Conservation (phyloP, 495 filamentous ascomycete species). For the Aspergillus haitiensis region DNA sequence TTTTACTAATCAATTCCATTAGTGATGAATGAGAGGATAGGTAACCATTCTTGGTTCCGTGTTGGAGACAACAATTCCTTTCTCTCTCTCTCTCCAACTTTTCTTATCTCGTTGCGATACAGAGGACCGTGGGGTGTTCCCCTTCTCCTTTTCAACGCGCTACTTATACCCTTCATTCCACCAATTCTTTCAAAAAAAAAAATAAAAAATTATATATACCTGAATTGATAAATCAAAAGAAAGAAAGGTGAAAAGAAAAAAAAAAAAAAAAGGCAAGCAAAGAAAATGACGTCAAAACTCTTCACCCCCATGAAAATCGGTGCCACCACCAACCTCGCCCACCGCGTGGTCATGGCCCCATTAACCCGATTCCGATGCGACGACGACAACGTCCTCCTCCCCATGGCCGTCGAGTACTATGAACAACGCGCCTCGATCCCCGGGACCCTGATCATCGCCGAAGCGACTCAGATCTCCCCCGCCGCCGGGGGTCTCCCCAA, state of each 20-base stretch:
- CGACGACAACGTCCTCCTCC: constrained; percentile 32
- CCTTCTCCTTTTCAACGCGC: background rate
- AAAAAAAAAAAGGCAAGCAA: constrained; percentile 2
- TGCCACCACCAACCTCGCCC: constrained; percentile 34
- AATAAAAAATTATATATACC: background rate
- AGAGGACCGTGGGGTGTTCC: background rate
- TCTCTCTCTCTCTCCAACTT: background rate
- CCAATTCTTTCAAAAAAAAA: background rate
- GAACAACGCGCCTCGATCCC: constrained; percentile 49
- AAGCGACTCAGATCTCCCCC: constrained; percentile 64
- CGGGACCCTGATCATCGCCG: constrained; percentile 54
- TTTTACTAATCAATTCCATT: no score
- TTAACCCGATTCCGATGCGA: constrained; percentile 49
- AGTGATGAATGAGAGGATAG: background rate
- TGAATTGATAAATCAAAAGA: background rate
- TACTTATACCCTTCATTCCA: background rate
- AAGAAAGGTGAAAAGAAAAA: background rate
- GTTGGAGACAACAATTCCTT: background rate
- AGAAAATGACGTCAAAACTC: constrained; percentile 24
- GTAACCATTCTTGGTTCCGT: background rate
- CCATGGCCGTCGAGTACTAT: constrained; percentile 50
- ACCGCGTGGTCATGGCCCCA: constrained; percentile 55
- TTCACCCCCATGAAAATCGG: constrained; percentile 55
- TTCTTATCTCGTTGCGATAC: background rate
- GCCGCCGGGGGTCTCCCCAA: constrained; percentile 43